Conservation (phyloP, 257 asterid genomes). For the Jaltomata sinuosa region DNA sequence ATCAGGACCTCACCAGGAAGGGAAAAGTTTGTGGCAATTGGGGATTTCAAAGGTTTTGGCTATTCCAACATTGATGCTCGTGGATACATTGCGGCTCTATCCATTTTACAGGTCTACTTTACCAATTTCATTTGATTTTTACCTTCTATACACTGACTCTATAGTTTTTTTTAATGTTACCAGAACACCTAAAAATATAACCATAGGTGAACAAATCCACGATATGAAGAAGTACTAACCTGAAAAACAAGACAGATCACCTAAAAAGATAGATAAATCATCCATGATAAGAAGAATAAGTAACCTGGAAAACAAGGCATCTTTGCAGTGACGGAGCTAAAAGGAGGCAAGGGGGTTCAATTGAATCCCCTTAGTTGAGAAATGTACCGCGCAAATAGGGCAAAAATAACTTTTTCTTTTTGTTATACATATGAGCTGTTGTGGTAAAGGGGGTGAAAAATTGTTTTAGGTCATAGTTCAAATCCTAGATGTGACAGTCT, state of each 20-base stretch:
- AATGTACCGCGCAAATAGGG: too few relatives aligned
- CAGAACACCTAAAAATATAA: neutral
- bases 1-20: slow-evolving; percentile 45
- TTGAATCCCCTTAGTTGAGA: too few relatives aligned
- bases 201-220: too few relatives aligned
- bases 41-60: slow-evolving; percentile 65
- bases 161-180: neutral
- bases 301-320: neutral
- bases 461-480: neutral
- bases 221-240: too few relatives aligned
- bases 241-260: too few relatives aligned
- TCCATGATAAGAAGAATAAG: neutral
- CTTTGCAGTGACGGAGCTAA: neutral
- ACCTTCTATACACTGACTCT: neutral
- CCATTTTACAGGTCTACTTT: slow-evolving; percentile 18
- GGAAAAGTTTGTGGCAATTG: slow-evolving; percentile 67
- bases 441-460: too few relatives aligned
- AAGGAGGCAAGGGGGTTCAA: too few relatives aligned
- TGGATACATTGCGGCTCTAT: slow-evolving; percentile 45
- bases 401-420: too few relatives aligned
- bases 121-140: neutral
- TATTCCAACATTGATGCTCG: slow-evolving; percentile 60
- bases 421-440: too few relatives aligned
- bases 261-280: neutral
- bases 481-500: neutral